Evolutionary conservation across 345 rosid genomes (phyloP), one percentile per base, ranked within the genome.

Genomic region (Gossypium thurberi): DNA sequence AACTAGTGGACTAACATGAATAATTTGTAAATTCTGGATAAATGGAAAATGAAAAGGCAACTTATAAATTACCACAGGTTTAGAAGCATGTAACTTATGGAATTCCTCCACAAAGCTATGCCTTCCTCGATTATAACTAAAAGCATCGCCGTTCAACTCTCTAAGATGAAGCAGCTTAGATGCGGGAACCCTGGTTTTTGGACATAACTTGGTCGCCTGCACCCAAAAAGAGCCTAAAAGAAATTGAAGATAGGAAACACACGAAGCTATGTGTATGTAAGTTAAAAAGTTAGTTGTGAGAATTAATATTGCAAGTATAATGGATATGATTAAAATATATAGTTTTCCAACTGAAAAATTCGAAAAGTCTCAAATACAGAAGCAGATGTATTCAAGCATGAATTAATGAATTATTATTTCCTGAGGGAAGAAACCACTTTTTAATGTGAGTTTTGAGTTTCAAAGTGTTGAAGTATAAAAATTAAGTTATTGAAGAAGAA

Each of bases 21-120:
- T 0, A 48, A 68, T 48, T 15, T 15, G 43, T 50, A 50, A 50
- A 26, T 50, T 68, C 5, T 26, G 53, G 55, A 23, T 21, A 66
- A 66, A 21, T 3, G 50, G 70, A 15, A 37, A 44, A 21, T 44
- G n/a, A 43, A 46, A 17, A 47, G 52, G 50, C 28, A 65, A 43
- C n/a, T 6, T 42, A 28, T 28, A 68, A 26, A 78, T 72, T 84
- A 92, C 97, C 89, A 71, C 67, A 66, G 92, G 93, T 67, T 75
- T 84, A n/a, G 97, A 84, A 23, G 84, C 93, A 70, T 79, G 86
- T 74, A 77, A 78, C 79, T 89, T 89, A 40, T 78, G 83, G 58
- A 87, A 76, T 85, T 94, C 97, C 74, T 89, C 88, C 78, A 75
- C 69, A 79, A 92, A 90, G 76, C 79, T 85, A 74, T 74, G 76